These are phyloP conservation scores for Gamarada debralockiae DNA, from an alignment of 495 filamentous ascomycete genomes.

Conservation along the genomic window DNA sequence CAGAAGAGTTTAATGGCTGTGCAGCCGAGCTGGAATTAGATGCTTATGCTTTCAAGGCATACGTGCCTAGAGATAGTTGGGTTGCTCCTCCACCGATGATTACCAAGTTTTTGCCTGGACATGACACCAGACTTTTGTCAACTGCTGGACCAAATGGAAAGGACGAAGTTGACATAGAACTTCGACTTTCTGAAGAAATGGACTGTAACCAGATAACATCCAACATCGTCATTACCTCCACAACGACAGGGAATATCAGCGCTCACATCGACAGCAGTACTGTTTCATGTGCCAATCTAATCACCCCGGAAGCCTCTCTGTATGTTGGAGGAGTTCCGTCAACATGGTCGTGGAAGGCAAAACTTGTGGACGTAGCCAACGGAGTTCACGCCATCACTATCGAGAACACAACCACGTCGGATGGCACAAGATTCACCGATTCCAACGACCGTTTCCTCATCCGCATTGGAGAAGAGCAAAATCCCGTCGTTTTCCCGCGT, in stretches of 20 bases:
- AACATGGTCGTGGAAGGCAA: slow-evolving; percentile 50
- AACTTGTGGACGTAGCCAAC: slow-evolving; percentile 54
- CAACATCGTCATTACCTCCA: neutral
- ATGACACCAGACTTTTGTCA: too few species aligned
- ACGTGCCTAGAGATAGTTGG: too few species aligned
- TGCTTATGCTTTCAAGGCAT: too few species aligned
- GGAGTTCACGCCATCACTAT: slow-evolving; percentile 63
- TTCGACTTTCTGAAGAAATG: too few species aligned
- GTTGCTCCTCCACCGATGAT: too few species aligned
- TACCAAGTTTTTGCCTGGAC: too few species aligned
- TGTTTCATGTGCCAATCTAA: neutral
- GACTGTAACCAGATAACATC: neutral
- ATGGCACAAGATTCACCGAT: neutral
- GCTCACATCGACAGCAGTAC: neutral
- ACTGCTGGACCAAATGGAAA: too few species aligned
- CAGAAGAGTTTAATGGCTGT: too few species aligned
- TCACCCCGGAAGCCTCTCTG: neutral
- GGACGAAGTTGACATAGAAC: too few species aligned
- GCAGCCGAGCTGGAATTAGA: too few species aligned
- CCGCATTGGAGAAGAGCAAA: slow-evolving; percentile 42
- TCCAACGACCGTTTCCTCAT: slow-evolving; percentile 44
- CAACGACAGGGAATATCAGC: neutral
- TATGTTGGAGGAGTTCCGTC: slow-evolving; percentile 40
- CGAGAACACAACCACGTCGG: slow-evolving; percentile 40
- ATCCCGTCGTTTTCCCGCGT: slow-evolving; percentile 54